phyloP scores from a whole-genome alignment of 441 rosid genomes.

The Adansonia gregorii region DNA sequence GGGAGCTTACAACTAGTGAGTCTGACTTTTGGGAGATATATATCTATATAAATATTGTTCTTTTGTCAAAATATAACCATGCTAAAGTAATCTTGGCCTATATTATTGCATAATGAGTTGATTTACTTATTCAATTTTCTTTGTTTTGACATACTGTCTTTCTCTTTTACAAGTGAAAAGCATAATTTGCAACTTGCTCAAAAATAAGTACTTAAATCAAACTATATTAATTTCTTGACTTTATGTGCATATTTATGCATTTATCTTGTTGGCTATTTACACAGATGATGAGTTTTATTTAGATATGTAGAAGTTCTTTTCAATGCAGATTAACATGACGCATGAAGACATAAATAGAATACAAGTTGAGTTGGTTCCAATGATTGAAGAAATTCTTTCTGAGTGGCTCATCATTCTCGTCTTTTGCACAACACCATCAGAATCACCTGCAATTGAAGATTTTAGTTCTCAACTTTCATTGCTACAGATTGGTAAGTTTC shows the following conservation, averaged over 20 bases:
- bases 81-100: neutral
- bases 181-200: neutral
- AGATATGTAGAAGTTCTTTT: slow-evolving; percentile 25
- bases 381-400: slow-evolving; percentile 82
- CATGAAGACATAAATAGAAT: slow-evolving; percentile 72
- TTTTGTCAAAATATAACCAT: neutral
- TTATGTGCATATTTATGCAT: neutral
- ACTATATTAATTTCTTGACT: slow-evolving; percentile 1
- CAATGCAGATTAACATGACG: slow-evolving; percentile 71
- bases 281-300: neutral
- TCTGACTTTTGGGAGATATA: slow-evolving; percentile 15
- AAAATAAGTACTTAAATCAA: slow-evolving; percentile 7
- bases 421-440: slow-evolving; percentile 74
- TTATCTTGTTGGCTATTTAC: slow-evolving; percentile 6
- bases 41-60: neutral
- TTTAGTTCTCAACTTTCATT: slow-evolving; percentile 92
- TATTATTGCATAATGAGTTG: slow-evolving; percentile 11
- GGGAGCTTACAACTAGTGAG: neutral
- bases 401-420: slow-evolving; percentile 90
- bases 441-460: slow-evolving; percentile 79
- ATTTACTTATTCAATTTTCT: slow-evolving; percentile 3
- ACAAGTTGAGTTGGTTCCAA: slow-evolving; percentile 85
- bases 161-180: slow-evolving; percentile 11
- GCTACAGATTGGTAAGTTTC: slow-evolving; percentile 77
- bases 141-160: slow-evolving; percentile 11